phyloP scores from a whole-genome alignment of 2,329 filamentous ascomycete genomes.

The Aspergillus versicolor region DNA sequence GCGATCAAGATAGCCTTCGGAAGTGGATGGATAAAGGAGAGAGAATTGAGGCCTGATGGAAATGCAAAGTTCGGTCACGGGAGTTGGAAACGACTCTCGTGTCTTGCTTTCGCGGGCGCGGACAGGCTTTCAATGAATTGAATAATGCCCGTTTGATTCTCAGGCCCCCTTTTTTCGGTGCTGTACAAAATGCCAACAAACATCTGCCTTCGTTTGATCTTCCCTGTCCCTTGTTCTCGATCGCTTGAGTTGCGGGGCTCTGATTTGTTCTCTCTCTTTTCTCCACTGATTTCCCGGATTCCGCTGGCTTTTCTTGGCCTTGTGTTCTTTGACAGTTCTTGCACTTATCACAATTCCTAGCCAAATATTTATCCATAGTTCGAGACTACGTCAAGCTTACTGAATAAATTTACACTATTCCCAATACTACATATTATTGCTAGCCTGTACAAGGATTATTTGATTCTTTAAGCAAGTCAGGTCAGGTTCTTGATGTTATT shows the following conservation, averaged over 20 bases:
- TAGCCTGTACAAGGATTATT: not conserved
- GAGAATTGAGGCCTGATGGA: constrained; percentile 7
- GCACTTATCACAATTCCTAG: not conserved
- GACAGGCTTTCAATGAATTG: not conserved
- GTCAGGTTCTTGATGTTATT: not conserved
- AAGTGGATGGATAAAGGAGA: not conserved
- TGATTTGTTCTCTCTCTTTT: not conserved
- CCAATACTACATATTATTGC: not conserved
- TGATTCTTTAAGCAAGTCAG: not conserved
- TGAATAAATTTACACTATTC: not conserved
- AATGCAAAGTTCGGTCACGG: constrained; percentile 18
- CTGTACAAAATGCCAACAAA: not conserved
- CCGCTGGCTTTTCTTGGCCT: too few relatives aligned
- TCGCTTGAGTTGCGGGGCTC: not conserved
- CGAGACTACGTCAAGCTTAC: not conserved
- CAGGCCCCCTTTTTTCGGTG: constrained; percentile 5
- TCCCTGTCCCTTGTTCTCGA: not conserved
- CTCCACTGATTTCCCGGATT: not conserved
- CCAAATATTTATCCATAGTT: not conserved
- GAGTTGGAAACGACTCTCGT: constrained; percentile 5
- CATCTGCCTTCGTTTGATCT: not conserved
- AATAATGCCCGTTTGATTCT: not conserved
- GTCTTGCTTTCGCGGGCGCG: not conserved
- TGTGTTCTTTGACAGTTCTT: too few relatives aligned
- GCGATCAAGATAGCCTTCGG: not conserved